phyloP scores from a whole-genome alignment of 495 filamentous ascomycete species.

The Penicillium tannophilum region DNA sequence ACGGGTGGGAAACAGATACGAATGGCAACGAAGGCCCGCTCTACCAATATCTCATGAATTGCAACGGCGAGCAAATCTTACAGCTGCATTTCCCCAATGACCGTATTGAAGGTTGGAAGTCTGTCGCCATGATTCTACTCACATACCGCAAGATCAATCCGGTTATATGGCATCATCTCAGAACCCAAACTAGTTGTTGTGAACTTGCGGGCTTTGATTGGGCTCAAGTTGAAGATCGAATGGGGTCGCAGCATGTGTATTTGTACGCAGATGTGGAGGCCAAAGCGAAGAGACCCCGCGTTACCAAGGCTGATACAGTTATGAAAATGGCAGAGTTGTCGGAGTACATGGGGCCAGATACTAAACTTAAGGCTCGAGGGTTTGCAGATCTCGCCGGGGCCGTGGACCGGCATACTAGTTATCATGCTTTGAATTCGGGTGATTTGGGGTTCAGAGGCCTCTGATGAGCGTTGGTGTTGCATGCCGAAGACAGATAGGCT shows the following conservation, averaged over 20 bases:
- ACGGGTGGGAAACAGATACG: conserved; percentile 19
- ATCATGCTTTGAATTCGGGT: neutral
- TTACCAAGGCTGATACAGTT: neutral
- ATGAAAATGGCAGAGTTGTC: neutral
- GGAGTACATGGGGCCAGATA: neutral
- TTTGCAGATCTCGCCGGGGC: neutral
- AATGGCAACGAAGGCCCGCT: conserved; percentile 19
- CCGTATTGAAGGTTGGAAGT: conserved; percentile 30
- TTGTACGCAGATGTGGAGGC: neutral
- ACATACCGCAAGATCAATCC: conserved; percentile 29
- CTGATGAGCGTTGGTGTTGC: neutral
- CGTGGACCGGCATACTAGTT: neutral
- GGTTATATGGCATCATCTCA: conserved; percentile 27
- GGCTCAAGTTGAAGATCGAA: conserved; percentile 5
- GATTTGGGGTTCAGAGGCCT: neutral
- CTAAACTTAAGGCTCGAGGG: neutral
- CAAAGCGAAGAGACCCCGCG: neutral
- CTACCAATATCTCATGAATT: conserved; percentile 21
- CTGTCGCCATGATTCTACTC: conserved; percentile 34
- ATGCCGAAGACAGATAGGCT: neutral
- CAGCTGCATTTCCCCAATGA: conserved; percentile 27
- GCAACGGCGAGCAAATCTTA: conserved; percentile 20
- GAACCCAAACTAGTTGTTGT: conserved; percentile 8
- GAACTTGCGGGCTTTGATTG: conserved; percentile 31
- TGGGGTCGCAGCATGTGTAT: neutral